Evolutionary conservation across 495 filamentous ascomycete species (phyloP).

Genomic region (Hypoxylon crocopeplum): DNA sequence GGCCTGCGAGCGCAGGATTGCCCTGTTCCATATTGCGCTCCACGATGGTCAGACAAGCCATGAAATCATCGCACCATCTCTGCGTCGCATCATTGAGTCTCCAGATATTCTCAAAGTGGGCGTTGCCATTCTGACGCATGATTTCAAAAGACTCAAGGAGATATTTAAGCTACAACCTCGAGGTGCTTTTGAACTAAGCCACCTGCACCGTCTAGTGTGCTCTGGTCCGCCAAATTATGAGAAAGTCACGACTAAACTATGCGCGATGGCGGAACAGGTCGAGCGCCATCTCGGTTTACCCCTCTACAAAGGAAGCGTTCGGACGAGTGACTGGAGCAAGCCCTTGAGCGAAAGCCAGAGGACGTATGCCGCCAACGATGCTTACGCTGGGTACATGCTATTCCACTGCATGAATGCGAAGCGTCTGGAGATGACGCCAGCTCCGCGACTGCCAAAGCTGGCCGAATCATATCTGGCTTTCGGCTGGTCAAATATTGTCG

Average conservation of each 20-base stretch:
- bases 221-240: slow-evolving; percentile 49
- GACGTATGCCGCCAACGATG: slow-evolving; percentile 69
- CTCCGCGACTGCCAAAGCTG: slow-evolving; percentile 65
- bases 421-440: slow-evolving; percentile 61
- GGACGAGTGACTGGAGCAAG: slow-evolving; percentile 70
- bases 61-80: slow-evolving; percentile 66
- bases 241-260: slow-evolving; percentile 61
- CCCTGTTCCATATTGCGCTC: slow-evolving; percentile 70
- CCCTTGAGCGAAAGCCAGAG: slow-evolving; percentile 64
- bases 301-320: slow-evolving; percentile 65
- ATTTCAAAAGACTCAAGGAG: slow-evolving; percentile 67
- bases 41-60: slow-evolving; percentile 52
- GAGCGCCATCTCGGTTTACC: slow-evolving; percentile 70
- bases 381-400: slow-evolving; percentile 70
- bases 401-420: slow-evolving; percentile 68
- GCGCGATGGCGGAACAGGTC: slow-evolving; percentile 64
- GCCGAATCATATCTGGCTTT: slow-evolving; percentile 58
- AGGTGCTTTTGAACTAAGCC: slow-evolving; percentile 73
- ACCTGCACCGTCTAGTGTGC: slow-evolving; percentile 69
- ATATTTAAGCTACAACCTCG: slow-evolving; percentile 61
- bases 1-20: slow-evolving; percentile 70
- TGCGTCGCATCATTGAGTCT: slow-evolving; percentile 68
- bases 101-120: slow-evolving; percentile 68
- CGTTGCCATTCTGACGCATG: slow-evolving; percentile 66
- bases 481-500: background rate